Conservation (phyloP, 176 grass and related monocot genomes). For the Oryza brachyantha region DNA sequence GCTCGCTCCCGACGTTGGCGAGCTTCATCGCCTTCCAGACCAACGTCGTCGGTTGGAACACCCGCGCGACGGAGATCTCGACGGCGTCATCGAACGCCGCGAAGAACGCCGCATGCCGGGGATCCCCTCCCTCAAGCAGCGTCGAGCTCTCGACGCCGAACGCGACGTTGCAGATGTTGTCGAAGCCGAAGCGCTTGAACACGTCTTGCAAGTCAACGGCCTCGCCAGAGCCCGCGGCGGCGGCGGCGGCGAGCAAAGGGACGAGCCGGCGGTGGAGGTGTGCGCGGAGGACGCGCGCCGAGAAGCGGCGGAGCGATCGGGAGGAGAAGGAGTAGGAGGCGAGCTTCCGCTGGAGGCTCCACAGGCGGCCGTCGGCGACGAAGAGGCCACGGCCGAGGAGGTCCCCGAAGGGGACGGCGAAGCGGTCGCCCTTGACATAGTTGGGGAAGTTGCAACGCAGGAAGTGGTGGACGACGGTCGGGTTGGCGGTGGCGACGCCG, state of each 20-base stretch:
- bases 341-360: slow-evolving; percentile 68
- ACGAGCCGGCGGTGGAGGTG: slow-evolving; percentile 43
- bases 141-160: slow-evolving; percentile 53
- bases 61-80: slow-evolving; percentile 53
- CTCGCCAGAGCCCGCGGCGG: slow-evolving; percentile 25
- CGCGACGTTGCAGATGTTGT: slow-evolving; percentile 52
- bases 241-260: slow-evolving; percentile 38
- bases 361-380: slow-evolving; percentile 45
- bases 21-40: slow-evolving; percentile 46
- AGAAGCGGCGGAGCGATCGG: slow-evolving; percentile 44
- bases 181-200: slow-evolving; percentile 57
- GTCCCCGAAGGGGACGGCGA: slow-evolving; percentile 34
- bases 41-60: slow-evolving; percentile 48
- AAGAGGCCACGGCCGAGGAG: slow-evolving; percentile 60
- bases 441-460: slow-evolving; percentile 49
- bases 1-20: slow-evolving; percentile 50
- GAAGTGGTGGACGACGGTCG: slow-evolving; percentile 49
- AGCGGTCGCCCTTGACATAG: slow-evolving; percentile 68
- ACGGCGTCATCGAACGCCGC: slow-evolving; percentile 55
- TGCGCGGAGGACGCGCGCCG: slow-evolving; percentile 28
- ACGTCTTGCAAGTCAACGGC: slow-evolving; percentile 54
- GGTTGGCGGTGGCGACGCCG: slow-evolving; percentile 67
- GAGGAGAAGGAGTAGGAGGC: slow-evolving; percentile 58
- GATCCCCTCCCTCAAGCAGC: background rate
- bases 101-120: slow-evolving; percentile 35